Evolutionary conservation across 164 flowering plant species (phyloP), one percentile per base, ranked within the genome.

Genomic region (Magnolia kwangsiensis): DNA sequence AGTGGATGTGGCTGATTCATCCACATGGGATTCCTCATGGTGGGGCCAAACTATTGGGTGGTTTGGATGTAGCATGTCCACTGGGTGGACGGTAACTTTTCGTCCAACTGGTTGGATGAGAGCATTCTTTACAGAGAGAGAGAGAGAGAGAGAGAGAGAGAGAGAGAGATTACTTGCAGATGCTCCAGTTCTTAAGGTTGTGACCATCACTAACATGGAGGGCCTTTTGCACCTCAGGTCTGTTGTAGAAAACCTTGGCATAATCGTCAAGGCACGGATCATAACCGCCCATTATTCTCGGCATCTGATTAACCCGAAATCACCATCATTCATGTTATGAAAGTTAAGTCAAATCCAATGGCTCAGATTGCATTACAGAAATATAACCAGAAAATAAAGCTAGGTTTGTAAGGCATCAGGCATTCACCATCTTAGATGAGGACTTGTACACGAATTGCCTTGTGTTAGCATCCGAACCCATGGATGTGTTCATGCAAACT

Each of bases 191-290:
- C 87, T 76, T 91, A 61, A 85, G 80, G 16, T 73, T 73, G 29
- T 51, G 71, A 64, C 94, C 97, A 80, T 90, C 87, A 80, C 87
- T 87, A 19, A 86, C 99, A 84, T 96, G 98, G 50, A 96, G 93
- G 10, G 98, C 96, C 79, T 85, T 90, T 73, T 96, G 99, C 71
- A 96, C 97, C 68, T 96, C 97, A 14, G 79, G 79, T 78, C 89
- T 88, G 81, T 91, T 94, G 83, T 96, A 96, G 86, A 86, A 96
- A 37, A 73, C 58, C 67, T 75, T 82, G 5, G 98, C 92, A 66
- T 96, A 89, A 8, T 83, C 74, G 72, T 96, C 98, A 1, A 92
- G 83, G 80, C 99, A 96, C 1, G 99, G 99, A 76, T 96, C 98
- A 73, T 88, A 96, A 14, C 99, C 98, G 64, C 95, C 96, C 89